Evolutionary conservation across 2,329 filamentous ascomycete species (phyloP), one percentile per base, ranked within the genome.

Genomic region (Fusarium verticillioides): DNA sequence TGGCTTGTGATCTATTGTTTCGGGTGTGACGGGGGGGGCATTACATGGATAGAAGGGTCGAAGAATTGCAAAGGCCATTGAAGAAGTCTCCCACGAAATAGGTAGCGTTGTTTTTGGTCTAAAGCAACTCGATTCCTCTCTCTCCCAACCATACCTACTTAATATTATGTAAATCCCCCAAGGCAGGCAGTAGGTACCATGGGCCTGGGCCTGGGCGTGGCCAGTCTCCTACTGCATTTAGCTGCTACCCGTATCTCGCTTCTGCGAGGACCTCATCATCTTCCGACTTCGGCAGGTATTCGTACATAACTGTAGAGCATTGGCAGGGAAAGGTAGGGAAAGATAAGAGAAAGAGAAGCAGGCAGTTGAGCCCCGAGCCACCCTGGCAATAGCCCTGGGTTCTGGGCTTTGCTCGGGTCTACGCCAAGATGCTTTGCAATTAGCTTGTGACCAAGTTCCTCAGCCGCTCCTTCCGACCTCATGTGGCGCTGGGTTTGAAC

Each of bases 1-100:
- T 73, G 70, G 70, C 68, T 70, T 74, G 58, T 66, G 58, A 49
- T 69, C 68, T 74, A 74, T 74, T 72, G 72, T 74, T 74, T 74
- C 72, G 72, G 60, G 60, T 74, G 60, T 50, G 63, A 74, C 71
- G 47, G 71, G 71, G 71, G 42, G 66, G 61, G 16, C 30, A 52
- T 47, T 47, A n/a, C 60, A 74, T 60, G 54, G 53, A 47, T 58
- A 42, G 52, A 57, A 61, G 57, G 54, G 54, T 60, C 47, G 30
- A 66, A 59, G 34, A 40, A 66, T 44, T 50, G 19, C 21, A 16
- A 66, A 58, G 37, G 16, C 21, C 32, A 36, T 26, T 40, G 62
- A 63, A 58, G 62, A 63, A 58, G 49, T 42, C 46, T 47, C 44
- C 40, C 40, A 34, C 32, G 42, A 34, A 60, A 69, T 60, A 18